Percentiles rank a stretch among this genome's conserved stretches.
These are phyloP conservation scores for Alternaria solani DNA, from an alignment of 2,329 filamentous ascomycete species.

Conservation along the genomic window DNA sequence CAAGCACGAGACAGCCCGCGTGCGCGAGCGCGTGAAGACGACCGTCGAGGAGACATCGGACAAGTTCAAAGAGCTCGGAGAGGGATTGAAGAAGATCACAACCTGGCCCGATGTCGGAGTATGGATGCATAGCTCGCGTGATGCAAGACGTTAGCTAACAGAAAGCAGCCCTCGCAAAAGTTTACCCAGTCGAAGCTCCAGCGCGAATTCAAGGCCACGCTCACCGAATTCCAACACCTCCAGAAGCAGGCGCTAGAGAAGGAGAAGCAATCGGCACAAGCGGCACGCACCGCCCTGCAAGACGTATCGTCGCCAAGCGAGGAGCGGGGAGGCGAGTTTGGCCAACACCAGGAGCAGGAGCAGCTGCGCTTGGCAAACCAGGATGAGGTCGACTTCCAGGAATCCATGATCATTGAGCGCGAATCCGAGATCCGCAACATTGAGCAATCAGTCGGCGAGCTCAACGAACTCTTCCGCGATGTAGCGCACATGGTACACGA, in stretches of 20 bases:
- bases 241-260: constrained; percentile 92
- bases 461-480: constrained; percentile 96
- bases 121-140: constrained; percentile 60
- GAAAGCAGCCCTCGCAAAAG: constrained; percentile 82
- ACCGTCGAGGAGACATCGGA: constrained; percentile 85
- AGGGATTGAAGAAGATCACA: constrained; percentile 91
- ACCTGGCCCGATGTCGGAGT: constrained; percentile 74
- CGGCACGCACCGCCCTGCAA: constrained; percentile 81
- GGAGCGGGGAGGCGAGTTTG: constrained; percentile 51
- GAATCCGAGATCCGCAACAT: constrained; percentile 98
- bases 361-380: constrained; percentile 85
- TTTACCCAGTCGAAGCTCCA: constrained; percentile 96
- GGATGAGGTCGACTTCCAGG: constrained; percentile 97
- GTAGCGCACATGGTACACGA: constrained; percentile 97
- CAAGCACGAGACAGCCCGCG: constrained; percentile 86
- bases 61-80: constrained; percentile 89
- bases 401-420: constrained; percentile 92
- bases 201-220: constrained; percentile 86
- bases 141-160: constrained; percentile 21
- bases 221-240: constrained; percentile 91
- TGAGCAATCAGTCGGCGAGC: constrained; percentile 91
- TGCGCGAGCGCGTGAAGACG: constrained; percentile 88
- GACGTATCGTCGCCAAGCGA: constrained; percentile 56
- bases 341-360: constrained; percentile 67
- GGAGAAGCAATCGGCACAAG: constrained; percentile 83